Evolutionary conservation across 805 yeast species (phyloP), one percentile per base, ranked within the genome.

Genomic region (Ogataea parapolymorpha): DNA sequence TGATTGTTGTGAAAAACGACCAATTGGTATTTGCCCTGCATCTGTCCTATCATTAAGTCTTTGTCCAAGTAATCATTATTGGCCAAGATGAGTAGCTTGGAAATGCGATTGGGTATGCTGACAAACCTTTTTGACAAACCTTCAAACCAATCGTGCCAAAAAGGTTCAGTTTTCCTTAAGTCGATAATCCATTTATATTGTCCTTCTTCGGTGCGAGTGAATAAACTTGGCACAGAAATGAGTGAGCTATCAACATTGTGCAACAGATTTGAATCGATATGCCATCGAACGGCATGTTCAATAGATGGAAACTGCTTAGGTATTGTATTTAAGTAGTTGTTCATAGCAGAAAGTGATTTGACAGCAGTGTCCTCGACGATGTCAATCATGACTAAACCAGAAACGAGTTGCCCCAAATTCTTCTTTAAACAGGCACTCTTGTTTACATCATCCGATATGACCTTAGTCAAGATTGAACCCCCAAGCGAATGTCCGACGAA

Each of bases 1-100:
- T 50, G 48, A 23, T 43, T 43, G 27, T 56, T 50, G 37, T 74
- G 78, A 59, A 88, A 82, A 4, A 89, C 93, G 11, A 86, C 80
- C 29, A 93, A 71, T 63, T 95, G 99, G 61, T 84, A 93, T 59
- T 80, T 82, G 2, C 99, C 99, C 64, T 90, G 98, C 99, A 93
- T 93, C 63, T 95, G 99, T 1, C 97, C 99, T 37, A 93, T 80
- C 62, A 90, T 88, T 35, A 93, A 68, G 27, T 76, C 76, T 48
- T 83, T 88, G 63, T 93, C 99, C 23, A 95, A 70, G 15, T 85
- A 79, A 50, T 93, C 97, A 38, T 90, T 84, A 3, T 95, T 95
- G 0, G 98, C 95, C 12, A 95, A 64, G 1, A 93, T 71, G 29
- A 93, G 71, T 39, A 93, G 53, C 54, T 88, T 85, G 0, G 90